These are phyloP conservation scores for Alternaria brassicae DNA, from an alignment of 2,329 filamentous ascomycete species.

Conservation along the genomic window DNA sequence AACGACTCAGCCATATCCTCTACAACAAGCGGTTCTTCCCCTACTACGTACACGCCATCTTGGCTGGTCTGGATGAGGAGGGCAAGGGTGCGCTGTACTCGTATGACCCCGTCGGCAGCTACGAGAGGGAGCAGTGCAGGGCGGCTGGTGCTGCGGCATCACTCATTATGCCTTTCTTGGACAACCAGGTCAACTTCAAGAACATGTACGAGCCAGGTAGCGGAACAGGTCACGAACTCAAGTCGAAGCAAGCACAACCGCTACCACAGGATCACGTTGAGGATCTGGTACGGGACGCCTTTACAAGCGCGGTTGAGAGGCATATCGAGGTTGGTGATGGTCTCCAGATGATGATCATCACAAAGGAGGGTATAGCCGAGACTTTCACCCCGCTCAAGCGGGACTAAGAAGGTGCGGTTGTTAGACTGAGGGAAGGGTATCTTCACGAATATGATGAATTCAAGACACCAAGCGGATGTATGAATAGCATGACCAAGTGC, in stretches of 20 bases:
- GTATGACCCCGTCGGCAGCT: constrained; percentile 97
- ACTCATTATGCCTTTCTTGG: constrained; percentile 98
- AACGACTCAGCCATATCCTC: constrained; percentile 91
- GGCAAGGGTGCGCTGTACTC: constrained; percentile 94
- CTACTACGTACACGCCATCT: constrained; percentile 95
- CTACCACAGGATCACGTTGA: constrained; percentile 78
- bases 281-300: constrained; percentile 92
- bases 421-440: constrained; percentile 34
- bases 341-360: constrained; percentile 94
- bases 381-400: constrained; percentile 80
- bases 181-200: constrained; percentile 99
- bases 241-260: constrained; percentile 72
- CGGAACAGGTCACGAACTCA: constrained; percentile 79
- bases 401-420: constrained; percentile 33
- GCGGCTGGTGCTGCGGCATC: constrained; percentile 91
- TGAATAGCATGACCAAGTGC: constrained; percentile 26
- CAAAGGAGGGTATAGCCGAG: constrained; percentile 87
- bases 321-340: constrained; percentile 99
- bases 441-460: constrained; percentile 50
- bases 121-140: constrained; percentile 95
- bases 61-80: constrained; percentile 92
- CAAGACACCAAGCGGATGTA: constrained; percentile 27
- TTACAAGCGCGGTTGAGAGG: constrained; percentile 96
- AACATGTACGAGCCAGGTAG: constrained; percentile 94
- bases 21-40: constrained; percentile 99